Conservation (phyloP, 495 filamentous ascomycete species). For the Hypoxylon trugodes region DNA sequence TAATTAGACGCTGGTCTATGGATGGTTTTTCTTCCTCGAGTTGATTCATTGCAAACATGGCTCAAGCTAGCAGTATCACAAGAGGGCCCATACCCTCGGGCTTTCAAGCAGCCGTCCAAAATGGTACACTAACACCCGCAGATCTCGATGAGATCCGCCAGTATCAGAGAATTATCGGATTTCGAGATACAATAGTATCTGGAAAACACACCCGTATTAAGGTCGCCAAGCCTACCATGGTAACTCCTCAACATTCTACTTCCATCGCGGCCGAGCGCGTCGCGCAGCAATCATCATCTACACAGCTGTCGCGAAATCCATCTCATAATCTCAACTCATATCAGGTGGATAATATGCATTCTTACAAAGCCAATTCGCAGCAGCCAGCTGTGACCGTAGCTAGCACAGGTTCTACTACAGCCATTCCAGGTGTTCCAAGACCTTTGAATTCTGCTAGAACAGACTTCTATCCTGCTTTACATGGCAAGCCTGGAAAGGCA, state of each 20-base stretch:
- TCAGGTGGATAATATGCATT: conserved; percentile 48
- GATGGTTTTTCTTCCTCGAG: conserved; percentile 9
- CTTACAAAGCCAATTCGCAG: conserved; percentile 51
- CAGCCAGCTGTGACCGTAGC: conserved; percentile 40
- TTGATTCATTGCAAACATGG: conserved; percentile 33
- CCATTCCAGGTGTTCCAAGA: conserved; percentile 40
- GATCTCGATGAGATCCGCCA: conserved; percentile 58
- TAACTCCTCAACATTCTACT: conserved; percentile 53
- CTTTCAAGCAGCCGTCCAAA: conserved; percentile 20
- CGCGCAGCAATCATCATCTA: conserved; percentile 39
- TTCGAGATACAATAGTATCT: conserved; percentile 78
- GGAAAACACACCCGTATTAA: conserved; percentile 80
- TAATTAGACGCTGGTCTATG: conserved; percentile 21
- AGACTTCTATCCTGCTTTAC: conserved; percentile 78
- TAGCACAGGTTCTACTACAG: conserved; percentile 39
- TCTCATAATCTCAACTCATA: conserved; percentile 43
- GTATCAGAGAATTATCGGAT: conserved; percentile 76
- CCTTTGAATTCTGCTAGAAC: conserved; percentile 50
- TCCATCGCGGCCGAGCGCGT: conserved; percentile 38
- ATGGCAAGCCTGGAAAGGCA: conserved; percentile 87
- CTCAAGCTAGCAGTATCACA: conserved; percentile 32
- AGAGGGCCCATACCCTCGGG: conserved; percentile 19
- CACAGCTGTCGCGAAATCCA: conserved; percentile 31
- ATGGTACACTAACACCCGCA: conserved; percentile 32
- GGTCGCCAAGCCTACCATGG: conserved; percentile 43